Evolutionary conservation across 352 stramenopile species (phyloP).

Genomic region (Phytopythium mirpurense): DNA sequence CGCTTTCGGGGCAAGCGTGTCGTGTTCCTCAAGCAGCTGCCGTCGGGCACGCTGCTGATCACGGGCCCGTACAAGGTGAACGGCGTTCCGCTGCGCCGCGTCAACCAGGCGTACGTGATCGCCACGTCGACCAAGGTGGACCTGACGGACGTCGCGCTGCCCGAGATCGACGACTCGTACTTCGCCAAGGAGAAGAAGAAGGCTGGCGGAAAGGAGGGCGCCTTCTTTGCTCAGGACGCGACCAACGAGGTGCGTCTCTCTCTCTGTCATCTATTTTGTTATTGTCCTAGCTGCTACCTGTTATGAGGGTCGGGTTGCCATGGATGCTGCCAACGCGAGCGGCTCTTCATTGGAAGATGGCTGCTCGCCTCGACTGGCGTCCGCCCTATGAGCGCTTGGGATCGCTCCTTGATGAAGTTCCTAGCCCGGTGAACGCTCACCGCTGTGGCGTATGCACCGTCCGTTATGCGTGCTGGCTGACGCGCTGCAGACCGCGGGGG

Average conservation of each 20-base stretch:
- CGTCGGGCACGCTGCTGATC: slow-evolving; percentile 94
- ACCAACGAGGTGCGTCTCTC: slow-evolving; percentile 16
- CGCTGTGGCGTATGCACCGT: slow-evolving; percentile 12
- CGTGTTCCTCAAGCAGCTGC: slow-evolving; percentile 97
- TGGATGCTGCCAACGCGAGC: slow-evolving; percentile 7
- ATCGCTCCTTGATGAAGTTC: slow-evolving; percentile 50
- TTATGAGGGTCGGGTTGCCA: slow-evolving; percentile 2
- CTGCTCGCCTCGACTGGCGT: neutral
- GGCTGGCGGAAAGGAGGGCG: slow-evolving; percentile 69
- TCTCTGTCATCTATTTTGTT: neutral
- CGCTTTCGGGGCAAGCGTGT: slow-evolving; percentile 98
- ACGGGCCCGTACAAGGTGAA: slow-evolving; percentile 98
- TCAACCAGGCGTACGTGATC: slow-evolving; percentile 99
- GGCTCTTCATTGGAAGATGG: too few species aligned
- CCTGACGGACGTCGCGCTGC: slow-evolving; percentile 87
- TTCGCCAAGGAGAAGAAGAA: slow-evolving; percentile 85
- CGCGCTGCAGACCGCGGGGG: slow-evolving; percentile 40
- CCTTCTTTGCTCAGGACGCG: slow-evolving; percentile 85
- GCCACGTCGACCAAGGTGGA: slow-evolving; percentile 97
- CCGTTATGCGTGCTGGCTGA: slow-evolving; percentile 6
- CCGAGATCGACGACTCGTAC: slow-evolving; percentile 91
- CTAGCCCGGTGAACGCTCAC: slow-evolving; percentile 11
- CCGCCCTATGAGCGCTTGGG: slow-evolving; percentile 46
- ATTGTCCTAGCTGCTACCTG: too few species aligned
- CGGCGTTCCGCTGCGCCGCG: slow-evolving; percentile 94